A percentile compares a stretch with the other conserved stretches of the same genome.
Conservation (phyloP, 31 red algal genomes). For the Odonthalia washingtoniensis region DNA sequence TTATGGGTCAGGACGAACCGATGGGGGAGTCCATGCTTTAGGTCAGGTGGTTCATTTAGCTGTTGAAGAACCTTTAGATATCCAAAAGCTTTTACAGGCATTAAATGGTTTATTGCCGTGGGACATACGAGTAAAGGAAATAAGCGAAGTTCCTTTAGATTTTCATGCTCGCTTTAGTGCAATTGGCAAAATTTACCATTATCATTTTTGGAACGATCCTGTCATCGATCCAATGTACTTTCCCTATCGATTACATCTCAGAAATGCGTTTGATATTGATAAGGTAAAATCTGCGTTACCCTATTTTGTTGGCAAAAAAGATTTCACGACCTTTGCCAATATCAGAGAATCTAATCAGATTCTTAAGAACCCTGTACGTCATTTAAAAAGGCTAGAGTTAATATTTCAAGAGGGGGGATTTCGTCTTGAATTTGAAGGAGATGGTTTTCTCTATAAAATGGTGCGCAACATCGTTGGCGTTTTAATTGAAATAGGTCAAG, state of each 20-base stretch:
- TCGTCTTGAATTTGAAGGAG: conserved; percentile 77
- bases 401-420: conserved; percentile 54
- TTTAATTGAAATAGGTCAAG: conserved; percentile 70
- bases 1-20: conserved; percentile 89
- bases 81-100: conserved; percentile 57
- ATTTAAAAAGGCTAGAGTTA: conserved; percentile 40
- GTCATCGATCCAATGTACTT: conserved; percentile 77
- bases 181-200: conserved; percentile 82
- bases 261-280: conserved; percentile 49
- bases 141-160: conserved; percentile 37
- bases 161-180: conserved; percentile 65
- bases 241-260: conserved; percentile 68
- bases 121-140: conserved; percentile 70
- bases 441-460: conserved; percentile 96
- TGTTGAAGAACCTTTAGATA: conserved; percentile 74
- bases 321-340: conserved; percentile 92
- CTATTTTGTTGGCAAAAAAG: conserved; percentile 88
- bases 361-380: conserved; percentile 52
- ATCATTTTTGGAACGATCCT: conserved; percentile 66
- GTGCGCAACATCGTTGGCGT: conserved; percentile 91
- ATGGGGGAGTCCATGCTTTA: conserved; percentile 93
- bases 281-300: conserved; percentile 34
- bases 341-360: conserved; percentile 3
- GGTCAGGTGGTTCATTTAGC: conserved; percentile 85
- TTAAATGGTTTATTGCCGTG: conserved; percentile 86